Conservation (phyloP, 148 eudicot genomes). For the Beta vulgaris region DNA sequence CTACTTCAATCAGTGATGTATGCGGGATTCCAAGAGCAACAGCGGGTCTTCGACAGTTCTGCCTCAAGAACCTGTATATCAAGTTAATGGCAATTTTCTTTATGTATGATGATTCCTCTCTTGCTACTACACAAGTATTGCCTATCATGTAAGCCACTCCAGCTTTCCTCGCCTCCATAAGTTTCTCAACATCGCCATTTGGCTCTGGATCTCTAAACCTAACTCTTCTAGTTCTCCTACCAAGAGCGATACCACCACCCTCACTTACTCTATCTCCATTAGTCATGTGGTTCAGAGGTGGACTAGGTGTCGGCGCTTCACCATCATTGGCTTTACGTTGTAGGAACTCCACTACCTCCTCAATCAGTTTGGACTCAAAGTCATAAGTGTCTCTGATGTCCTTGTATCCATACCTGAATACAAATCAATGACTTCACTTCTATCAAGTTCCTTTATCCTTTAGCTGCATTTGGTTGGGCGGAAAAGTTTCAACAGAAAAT, state of each 20-base stretch:
- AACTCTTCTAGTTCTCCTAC: constrained; percentile 29
- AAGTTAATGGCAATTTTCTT: constrained; percentile 38
- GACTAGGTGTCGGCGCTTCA: constrained; percentile 3
- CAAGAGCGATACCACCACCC: neutral
- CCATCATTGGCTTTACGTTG: neutral
- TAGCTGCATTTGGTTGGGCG: too few species aligned
- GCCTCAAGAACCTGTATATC: constrained; percentile 39
- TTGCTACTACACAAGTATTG: constrained; percentile 35
- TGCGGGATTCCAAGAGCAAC: constrained; percentile 39
- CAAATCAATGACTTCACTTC: neutral
- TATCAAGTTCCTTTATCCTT: neutral
- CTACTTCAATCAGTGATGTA: constrained; percentile 42
- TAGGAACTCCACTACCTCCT: constrained; percentile 31
- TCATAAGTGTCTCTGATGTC: constrained; percentile 35
- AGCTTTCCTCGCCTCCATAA: constrained; percentile 34
- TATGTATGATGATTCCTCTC: constrained; percentile 26
- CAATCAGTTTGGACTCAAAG: constrained; percentile 39
- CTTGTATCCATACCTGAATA: constrained; percentile 48
- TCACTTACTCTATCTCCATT: neutral
- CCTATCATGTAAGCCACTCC: constrained; percentile 46
- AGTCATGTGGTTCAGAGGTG: neutral
- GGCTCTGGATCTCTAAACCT: constrained; percentile 19
- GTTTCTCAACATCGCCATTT: constrained; percentile 16
- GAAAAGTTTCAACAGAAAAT: too few species aligned
- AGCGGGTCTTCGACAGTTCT: constrained; percentile 40